A percentile compares a stretch with the other conserved stretches of the same genome.
Conservation (phyloP, 129 eudicot genomes). For the Oenanthe sinensis region DNA sequence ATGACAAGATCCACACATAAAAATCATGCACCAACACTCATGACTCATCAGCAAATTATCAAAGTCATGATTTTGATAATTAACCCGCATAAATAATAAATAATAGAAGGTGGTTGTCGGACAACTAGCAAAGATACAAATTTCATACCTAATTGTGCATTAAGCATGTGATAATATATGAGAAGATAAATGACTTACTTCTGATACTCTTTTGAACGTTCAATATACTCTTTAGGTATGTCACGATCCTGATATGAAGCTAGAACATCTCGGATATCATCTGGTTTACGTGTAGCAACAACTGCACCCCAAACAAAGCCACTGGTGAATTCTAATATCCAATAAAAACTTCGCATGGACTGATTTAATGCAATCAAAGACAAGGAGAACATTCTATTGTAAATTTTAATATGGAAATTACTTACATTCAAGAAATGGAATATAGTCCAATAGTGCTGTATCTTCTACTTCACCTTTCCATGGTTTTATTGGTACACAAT, state of each 20-base stretch:
- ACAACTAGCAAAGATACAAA: neutral
- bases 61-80: too few relatives aligned
- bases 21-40: neutral
- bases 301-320: slow-evolving; percentile 36
- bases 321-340: slow-evolving; percentile 5
- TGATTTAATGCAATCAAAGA: neutral
- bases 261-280: slow-evolving; percentile 72
- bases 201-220: slow-evolving; percentile 65
- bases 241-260: slow-evolving; percentile 75
- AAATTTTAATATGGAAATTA: slow-evolving; percentile 3
- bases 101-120: neutral
- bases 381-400: neutral
- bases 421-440: slow-evolving; percentile 89
- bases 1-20: neutral
- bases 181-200: slow-evolving; percentile 32
- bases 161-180: too few relatives aligned
- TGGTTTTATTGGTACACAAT: slow-evolving; percentile 59
- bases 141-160: neutral
- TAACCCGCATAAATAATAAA: neutral
- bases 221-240: slow-evolving; percentile 76
- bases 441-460: slow-evolving; percentile 71
- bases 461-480: slow-evolving; percentile 81
- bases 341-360: neutral
- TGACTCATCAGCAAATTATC: neutral
- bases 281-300: slow-evolving; percentile 65